Evolutionary conservation across 2,329 filamentous ascomycete species (phyloP).

Genomic region (Colletotrichum sp.): DNA sequence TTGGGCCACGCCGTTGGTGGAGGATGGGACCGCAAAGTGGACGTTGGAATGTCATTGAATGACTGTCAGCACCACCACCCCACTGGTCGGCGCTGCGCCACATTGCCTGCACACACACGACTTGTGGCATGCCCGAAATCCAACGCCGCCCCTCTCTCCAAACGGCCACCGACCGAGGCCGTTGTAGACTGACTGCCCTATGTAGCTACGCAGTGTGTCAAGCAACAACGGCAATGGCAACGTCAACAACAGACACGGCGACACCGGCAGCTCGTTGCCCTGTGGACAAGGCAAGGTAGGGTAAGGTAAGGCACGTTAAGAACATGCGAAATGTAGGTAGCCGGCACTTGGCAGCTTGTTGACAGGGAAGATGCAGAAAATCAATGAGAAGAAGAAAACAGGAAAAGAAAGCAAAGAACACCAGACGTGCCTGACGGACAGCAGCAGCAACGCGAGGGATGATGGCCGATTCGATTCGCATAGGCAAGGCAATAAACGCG

Average conservation of each 20-base stretch:
- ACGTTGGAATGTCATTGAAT: slow-evolving; percentile 9
- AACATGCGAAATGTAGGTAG: not conserved
- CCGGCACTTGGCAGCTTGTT: slow-evolving; percentile 19
- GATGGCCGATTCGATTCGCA: not conserved
- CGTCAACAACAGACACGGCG: not conserved
- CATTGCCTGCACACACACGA: not conserved
- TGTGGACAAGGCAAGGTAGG: not conserved
- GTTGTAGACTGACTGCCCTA: not conserved
- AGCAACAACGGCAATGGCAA: not conserved
- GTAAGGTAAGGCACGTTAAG: not conserved
- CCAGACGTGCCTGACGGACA: not conserved
- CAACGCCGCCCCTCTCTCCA: not conserved
- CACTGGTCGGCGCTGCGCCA: not conserved
- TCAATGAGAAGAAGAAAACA: not conserved
- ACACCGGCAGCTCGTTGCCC: not conserved
- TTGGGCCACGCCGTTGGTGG: not conserved
- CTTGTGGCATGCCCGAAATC: not conserved
- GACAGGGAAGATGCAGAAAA: slow-evolving; percentile 1
- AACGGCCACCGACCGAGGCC: not conserved
- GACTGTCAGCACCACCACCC: not conserved
- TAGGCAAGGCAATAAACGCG: not conserved
- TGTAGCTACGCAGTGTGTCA: not conserved
- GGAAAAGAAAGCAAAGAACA: not conserved
- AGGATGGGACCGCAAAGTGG: not conserved
- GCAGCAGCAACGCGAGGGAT: not conserved